Percentiles rank a stretch among this genome's conserved stretches.
These are phyloP conservation scores for Parathielavia appendiculata DNA, from an alignment of 495 filamentous ascomycete genomes.

Conservation along the genomic window DNA sequence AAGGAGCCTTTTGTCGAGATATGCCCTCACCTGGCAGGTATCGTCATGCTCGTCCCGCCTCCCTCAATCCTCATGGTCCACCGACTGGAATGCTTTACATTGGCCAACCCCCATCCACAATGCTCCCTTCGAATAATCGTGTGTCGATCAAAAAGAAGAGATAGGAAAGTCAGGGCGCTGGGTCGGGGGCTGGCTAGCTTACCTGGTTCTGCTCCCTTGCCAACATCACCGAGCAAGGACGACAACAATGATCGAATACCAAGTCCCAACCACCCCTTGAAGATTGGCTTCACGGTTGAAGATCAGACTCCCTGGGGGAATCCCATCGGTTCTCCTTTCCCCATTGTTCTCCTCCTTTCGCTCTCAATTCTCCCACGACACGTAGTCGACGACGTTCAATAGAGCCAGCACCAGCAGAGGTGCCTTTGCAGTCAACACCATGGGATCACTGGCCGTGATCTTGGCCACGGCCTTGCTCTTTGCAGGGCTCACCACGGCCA, in stretches of 20 bases:
- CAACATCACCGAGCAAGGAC: conserved; percentile 17
- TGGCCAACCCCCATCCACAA: conserved; percentile 21
- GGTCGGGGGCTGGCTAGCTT: conserved; percentile 4
- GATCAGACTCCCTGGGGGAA: background rate
- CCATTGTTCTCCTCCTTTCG: background rate
- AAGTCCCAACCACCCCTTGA: conserved; percentile 19
- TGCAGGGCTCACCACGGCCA: conserved; percentile 34
- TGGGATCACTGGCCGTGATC: conserved; percentile 14
- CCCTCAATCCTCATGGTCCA: background rate
- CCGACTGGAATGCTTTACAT: conserved; percentile 23
- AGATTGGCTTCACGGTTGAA: conserved; percentile 11
- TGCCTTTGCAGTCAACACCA: conserved; percentile 12
- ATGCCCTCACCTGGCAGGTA: background rate
- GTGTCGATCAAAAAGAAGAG: background rate
- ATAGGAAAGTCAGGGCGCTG: background rate
- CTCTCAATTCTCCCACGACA: background rate
- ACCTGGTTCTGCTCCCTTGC: background rate
- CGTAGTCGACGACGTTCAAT: background rate
- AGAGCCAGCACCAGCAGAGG: background rate
- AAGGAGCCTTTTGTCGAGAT: background rate
- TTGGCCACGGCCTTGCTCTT: conserved; percentile 21
- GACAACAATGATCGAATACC: background rate
- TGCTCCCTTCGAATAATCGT: conserved; percentile 9
- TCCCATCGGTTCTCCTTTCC: background rate
- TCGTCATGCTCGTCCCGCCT: background rate